These are phyloP conservation scores for Geotrichum bryndzae DNA, from an alignment of 1,139 yeast species.

Conservation along the genomic window DNA sequence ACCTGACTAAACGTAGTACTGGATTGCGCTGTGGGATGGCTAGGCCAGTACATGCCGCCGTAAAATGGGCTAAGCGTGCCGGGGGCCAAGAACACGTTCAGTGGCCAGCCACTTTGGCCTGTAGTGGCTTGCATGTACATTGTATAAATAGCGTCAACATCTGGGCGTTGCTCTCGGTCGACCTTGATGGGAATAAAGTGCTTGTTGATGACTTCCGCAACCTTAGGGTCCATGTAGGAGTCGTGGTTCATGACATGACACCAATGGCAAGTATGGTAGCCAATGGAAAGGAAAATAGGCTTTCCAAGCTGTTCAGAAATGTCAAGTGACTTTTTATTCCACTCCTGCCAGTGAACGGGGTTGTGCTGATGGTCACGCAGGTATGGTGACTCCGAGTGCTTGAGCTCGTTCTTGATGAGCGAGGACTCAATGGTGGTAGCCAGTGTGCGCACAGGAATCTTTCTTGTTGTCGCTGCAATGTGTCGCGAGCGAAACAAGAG, in stretches of 20 bases:
- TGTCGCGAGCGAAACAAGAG: neutral
- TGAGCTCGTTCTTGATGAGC: slow-evolving; percentile 24
- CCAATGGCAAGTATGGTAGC: slow-evolving; percentile 39
- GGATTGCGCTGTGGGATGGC: slow-evolving; percentile 18
- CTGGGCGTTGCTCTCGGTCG: slow-evolving; percentile 39
- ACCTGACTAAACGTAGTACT: slow-evolving; percentile 21
- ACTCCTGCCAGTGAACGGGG: slow-evolving; percentile 36
- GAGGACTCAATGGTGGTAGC: slow-evolving; percentile 7
- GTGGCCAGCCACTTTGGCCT: slow-evolving; percentile 42
- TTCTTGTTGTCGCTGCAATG: neutral
- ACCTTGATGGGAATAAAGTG: slow-evolving; percentile 36
- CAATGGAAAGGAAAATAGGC: slow-evolving; percentile 37
- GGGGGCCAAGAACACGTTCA: slow-evolving; percentile 37
- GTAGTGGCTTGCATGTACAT: slow-evolving; percentile 37
- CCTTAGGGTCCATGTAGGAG: slow-evolving; percentile 29
- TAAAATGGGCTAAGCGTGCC: slow-evolving; percentile 34
- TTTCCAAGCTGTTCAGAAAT: slow-evolving; percentile 32
- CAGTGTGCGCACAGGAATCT: neutral
- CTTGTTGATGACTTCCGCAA: slow-evolving; percentile 33
- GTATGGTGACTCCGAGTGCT: slow-evolving; percentile 28
- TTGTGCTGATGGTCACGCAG: slow-evolving; percentile 27
- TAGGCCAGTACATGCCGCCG: slow-evolving; percentile 40
- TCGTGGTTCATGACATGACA: slow-evolving; percentile 39
- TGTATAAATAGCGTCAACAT: slow-evolving; percentile 37
- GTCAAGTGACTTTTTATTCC: slow-evolving; percentile 33